These are phyloP conservation scores for Syncephalastrum monosporum DNA, from an alignment of 371 early-diverging fungal species.

Conservation along the genomic window DNA sequence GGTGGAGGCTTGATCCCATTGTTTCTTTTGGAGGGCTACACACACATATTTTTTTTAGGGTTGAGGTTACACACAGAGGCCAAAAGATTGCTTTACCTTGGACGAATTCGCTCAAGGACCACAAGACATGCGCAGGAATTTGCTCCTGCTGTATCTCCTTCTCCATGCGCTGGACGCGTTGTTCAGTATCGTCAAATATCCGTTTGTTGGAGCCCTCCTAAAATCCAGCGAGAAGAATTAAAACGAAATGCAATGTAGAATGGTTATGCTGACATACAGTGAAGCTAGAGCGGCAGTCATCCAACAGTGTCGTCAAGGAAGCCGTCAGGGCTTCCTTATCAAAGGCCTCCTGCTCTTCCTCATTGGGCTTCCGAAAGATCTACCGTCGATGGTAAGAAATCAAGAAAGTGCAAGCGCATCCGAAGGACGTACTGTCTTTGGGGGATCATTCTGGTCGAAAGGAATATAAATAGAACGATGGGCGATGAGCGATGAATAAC, in stretches of 20 bases:
- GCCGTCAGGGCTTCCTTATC: constrained; percentile 2
- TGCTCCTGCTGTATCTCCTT: constrained; percentile 9
- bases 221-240: background rate
- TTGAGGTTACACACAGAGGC: background rate
- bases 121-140: constrained; percentile 8
- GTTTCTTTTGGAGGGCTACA: constrained; percentile 16
- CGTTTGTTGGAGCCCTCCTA: constrained; percentile 24
- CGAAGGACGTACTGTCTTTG: constrained; percentile 12
- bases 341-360: background rate
- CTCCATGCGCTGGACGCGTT: constrained; percentile 15
- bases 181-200: constrained; percentile 16
- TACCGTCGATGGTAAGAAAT: constrained; percentile 4
- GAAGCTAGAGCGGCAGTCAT: constrained; percentile 9
- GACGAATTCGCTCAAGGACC: constrained; percentile 11
- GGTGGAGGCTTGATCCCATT: constrained; percentile 13
- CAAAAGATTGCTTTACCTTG: constrained; percentile 11
- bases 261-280: constrained; percentile 6
- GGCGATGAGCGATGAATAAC: background rate
- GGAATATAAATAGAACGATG: background rate
- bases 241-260: background rate
- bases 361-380: constrained; percentile 20
- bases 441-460: constrained; percentile 23
- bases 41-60: background rate
- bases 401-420: no score
- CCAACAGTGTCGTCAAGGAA: constrained; percentile 6